These are phyloP conservation scores for Wallacemonas sp. DNA, from an alignment of 208 protist species.

Conservation along the genomic window DNA sequence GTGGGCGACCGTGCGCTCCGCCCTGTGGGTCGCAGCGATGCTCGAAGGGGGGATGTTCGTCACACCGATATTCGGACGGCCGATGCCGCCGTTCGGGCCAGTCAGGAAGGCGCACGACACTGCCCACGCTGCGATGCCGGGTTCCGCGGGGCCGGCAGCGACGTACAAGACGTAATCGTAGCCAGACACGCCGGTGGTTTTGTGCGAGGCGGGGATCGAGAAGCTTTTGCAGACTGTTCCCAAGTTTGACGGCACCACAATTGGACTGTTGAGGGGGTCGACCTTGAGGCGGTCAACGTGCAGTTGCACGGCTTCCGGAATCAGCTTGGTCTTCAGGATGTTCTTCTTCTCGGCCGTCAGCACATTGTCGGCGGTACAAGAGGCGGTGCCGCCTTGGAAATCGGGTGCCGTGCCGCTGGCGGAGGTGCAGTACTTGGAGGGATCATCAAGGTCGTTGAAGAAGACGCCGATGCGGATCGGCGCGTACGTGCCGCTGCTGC, in stretches of 20 bases:
- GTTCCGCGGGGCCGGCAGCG: conserved; percentile 6
- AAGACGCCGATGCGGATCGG: conserved; percentile 45
- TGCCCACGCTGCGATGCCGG: conserved; percentile 19
- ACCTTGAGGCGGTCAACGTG: conserved; percentile 57
- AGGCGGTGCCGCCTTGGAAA: conserved; percentile 11
- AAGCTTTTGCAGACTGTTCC: conserved; percentile 9
- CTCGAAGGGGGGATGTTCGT: conserved; percentile 25
- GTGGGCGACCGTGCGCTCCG: conserved; percentile 28
- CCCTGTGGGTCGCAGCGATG: neutral
- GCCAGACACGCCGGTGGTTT: neutral
- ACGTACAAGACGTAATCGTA: conserved; percentile 24
- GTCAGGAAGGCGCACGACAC: neutral
- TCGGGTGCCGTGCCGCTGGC: conserved; percentile 21
- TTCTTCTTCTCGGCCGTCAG: conserved; percentile 37
- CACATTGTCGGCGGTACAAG: conserved; percentile 30
- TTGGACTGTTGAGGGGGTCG: conserved; percentile 9
- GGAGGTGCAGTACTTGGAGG: conserved; percentile 36
- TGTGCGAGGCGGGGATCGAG: conserved; percentile 12
- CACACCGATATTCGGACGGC: conserved; percentile 25
- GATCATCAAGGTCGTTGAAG: conserved; percentile 30
- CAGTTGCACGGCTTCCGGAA: conserved; percentile 43
- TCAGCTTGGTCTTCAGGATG: conserved; percentile 23
- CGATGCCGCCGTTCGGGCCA: too few relatives aligned
- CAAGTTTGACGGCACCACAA: conserved; percentile 22
- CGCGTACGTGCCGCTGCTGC: conserved; percentile 16